phyloP scores from a whole-genome alignment of 1,139 yeast genomes.

The Pichia kudriavzevii region DNA sequence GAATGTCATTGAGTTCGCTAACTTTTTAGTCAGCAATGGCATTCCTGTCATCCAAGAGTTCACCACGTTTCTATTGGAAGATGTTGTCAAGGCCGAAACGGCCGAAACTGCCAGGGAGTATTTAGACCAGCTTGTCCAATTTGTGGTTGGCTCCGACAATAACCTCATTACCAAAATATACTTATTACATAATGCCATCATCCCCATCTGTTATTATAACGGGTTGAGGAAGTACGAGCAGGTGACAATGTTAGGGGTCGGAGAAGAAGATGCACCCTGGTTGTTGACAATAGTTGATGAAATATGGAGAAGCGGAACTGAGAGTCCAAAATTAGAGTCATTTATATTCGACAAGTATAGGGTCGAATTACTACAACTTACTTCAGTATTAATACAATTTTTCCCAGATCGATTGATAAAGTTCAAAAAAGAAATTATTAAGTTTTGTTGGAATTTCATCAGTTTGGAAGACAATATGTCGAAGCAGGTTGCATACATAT shows the following conservation, averaged over 20 bases:
- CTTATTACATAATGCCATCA: conserved; percentile 55
- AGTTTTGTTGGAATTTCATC: conserved; percentile 91
- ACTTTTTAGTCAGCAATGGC: conserved; percentile 40
- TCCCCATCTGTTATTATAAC: conserved; percentile 60
- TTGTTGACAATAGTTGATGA: conserved; percentile 50
- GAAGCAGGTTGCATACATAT: conserved; percentile 88
- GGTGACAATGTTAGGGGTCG: conserved; percentile 37
- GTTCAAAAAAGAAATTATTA: conserved; percentile 79
- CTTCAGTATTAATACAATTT: conserved; percentile 67
- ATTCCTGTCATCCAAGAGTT: conserved; percentile 42
- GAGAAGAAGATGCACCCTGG: conserved; percentile 45
- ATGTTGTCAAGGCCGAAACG: conserved; percentile 48
- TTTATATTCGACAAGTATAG: conserved; percentile 72
- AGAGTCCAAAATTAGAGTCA: conserved; percentile 31
- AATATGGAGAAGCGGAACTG: conserved; percentile 63
- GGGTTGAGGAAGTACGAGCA: conserved; percentile 46
- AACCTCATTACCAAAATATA: conserved; percentile 53
- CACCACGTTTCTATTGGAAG: conserved; percentile 50
- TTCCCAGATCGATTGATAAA: conserved; percentile 55
- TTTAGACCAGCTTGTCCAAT: conserved; percentile 42
- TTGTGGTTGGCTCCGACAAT: conserved; percentile 37
- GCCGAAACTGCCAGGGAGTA: conserved; percentile 41
- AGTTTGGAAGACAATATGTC: conserved; percentile 83
- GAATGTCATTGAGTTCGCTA: conserved; percentile 41
- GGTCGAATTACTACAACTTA: conserved; percentile 71